Percentiles rank a stretch among this genome's conserved stretches.
Conservation (phyloP, 129 eudicot species). For the Flaveria brownii region DNA sequence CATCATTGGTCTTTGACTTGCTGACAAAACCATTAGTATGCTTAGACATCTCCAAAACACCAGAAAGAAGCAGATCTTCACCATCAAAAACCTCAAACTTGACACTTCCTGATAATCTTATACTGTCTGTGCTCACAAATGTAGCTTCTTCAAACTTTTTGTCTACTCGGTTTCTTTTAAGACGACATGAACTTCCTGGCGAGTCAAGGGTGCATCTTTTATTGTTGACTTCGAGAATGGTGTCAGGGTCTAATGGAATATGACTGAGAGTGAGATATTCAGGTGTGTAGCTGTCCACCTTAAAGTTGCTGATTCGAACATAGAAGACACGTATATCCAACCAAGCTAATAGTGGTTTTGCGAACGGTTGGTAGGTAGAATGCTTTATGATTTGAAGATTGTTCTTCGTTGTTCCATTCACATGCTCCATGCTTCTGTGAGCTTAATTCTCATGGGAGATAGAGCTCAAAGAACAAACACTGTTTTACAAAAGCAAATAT, state of each 20-base stretch:
- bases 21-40: neutral
- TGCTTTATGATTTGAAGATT: slow-evolving; percentile 59
- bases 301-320: slow-evolving; percentile 65
- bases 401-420: slow-evolving; percentile 35
- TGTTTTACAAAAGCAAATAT: slow-evolving; percentile 19
- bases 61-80: slow-evolving; percentile 40
- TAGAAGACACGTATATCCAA: slow-evolving; percentile 75
- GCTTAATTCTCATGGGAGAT: slow-evolving; percentile 41
- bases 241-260: slow-evolving; percentile 65
- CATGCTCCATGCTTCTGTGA: slow-evolving; percentile 29
- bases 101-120: slow-evolving; percentile 69
- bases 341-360: slow-evolving; percentile 56
- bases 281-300: slow-evolving; percentile 66
- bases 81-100: slow-evolving; percentile 70
- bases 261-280: slow-evolving; percentile 66
- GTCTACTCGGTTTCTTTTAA: slow-evolving; percentile 63
- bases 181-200: slow-evolving; percentile 59
- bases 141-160: slow-evolving; percentile 83
- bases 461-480: slow-evolving; percentile 22
- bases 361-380: slow-evolving; percentile 44
- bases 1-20: slow-evolving; percentile 8
- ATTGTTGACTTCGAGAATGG: slow-evolving; percentile 77
- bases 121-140: slow-evolving; percentile 80
- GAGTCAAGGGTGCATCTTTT: slow-evolving; percentile 61
- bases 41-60: slow-evolving; percentile 6